Evolutionary conservation across 345 rosid species (phyloP).

Genomic region (Brassica carinata): DNA sequence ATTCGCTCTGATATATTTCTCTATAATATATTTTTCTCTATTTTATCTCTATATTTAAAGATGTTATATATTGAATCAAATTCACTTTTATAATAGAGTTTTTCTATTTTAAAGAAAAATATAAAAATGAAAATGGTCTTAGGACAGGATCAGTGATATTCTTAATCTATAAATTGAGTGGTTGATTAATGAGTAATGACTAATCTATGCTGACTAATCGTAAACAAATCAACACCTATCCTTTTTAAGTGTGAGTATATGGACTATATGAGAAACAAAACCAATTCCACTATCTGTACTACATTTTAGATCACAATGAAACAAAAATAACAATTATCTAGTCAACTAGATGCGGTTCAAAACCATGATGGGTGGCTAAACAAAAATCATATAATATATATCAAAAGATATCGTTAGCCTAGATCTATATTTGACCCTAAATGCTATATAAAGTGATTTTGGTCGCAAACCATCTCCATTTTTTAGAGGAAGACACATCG

Average conservation of each 20-base stretch:
- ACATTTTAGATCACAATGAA: not conserved
- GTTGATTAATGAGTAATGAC: conserved; percentile 22
- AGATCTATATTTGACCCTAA: not conserved
- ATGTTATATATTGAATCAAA: too few species aligned
- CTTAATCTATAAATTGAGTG: not conserved
- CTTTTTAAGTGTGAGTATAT: not conserved
- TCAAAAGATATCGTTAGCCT: not conserved
- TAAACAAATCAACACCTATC: conserved; percentile 7
- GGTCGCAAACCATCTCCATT: not conserved
- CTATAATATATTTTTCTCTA: too few species aligned
- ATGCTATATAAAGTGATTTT: not conserved
- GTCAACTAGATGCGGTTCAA: conserved; percentile 1
- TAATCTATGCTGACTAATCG: conserved; percentile 10
- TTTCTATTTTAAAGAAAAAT: too few species aligned
- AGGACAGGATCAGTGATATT: not conserved
- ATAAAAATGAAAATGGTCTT: too few species aligned
- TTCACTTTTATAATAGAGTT: too few species aligned
- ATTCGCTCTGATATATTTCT: too few species aligned
- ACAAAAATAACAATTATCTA: not conserved
- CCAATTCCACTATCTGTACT: not conserved
- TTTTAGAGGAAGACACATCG: too few species aligned
- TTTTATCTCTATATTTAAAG: too few species aligned
- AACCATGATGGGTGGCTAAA: not conserved
- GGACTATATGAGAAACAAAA: not conserved
- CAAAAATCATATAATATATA: not conserved